phyloP scores from a whole-genome alignment of 2,329 filamentous ascomycete species.

The Fusarium devonianum region DNA sequence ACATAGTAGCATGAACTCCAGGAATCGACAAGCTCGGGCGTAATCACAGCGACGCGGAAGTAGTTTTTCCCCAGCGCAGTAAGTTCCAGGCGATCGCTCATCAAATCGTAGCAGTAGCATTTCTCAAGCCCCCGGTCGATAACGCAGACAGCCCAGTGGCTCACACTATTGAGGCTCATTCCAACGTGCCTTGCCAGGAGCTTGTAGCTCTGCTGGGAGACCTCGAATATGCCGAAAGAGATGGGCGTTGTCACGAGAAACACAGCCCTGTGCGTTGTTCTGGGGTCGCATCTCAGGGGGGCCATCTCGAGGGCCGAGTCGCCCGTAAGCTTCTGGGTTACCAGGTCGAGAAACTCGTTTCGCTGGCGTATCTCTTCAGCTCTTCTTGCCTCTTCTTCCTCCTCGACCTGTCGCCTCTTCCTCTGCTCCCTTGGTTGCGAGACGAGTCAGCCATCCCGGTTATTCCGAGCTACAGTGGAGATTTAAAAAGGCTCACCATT shows the following conservation, averaged over 20 bases:
- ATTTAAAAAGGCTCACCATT: conserved; percentile 29
- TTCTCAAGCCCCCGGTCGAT: conserved; percentile 31
- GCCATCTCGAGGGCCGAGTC: conserved; percentile 32
- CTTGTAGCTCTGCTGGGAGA: conserved; percentile 35
- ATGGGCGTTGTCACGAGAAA: conserved; percentile 38
- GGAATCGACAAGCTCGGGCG: conserved; percentile 31
- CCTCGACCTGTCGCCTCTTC: conserved; percentile 6
- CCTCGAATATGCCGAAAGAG: conserved; percentile 31
- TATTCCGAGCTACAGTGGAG: too few relatives aligned
- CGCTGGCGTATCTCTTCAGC: conserved; percentile 29
- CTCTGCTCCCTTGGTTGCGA: conserved; percentile 12
- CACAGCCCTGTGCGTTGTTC: conserved; percentile 30
- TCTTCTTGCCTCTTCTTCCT: conserved; percentile 11
- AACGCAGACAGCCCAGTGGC: conserved; percentile 40
- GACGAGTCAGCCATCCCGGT: neutral
- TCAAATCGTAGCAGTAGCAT: conserved; percentile 38
- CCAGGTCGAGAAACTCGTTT: conserved; percentile 29
- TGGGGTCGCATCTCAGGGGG: conserved; percentile 22
- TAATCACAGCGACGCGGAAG: conserved; percentile 32
- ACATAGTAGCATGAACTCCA: conserved; percentile 41
- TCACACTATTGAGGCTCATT: conserved; percentile 39
- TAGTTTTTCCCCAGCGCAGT: conserved; percentile 36
- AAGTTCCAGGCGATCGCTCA: conserved; percentile 39
- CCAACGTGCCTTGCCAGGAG: conserved; percentile 33
- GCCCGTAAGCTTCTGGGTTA: conserved; percentile 32